Evolutionary conservation across 2,329 filamentous ascomycete species (phyloP).

Genomic region (Escovopsis weberi): DNA sequence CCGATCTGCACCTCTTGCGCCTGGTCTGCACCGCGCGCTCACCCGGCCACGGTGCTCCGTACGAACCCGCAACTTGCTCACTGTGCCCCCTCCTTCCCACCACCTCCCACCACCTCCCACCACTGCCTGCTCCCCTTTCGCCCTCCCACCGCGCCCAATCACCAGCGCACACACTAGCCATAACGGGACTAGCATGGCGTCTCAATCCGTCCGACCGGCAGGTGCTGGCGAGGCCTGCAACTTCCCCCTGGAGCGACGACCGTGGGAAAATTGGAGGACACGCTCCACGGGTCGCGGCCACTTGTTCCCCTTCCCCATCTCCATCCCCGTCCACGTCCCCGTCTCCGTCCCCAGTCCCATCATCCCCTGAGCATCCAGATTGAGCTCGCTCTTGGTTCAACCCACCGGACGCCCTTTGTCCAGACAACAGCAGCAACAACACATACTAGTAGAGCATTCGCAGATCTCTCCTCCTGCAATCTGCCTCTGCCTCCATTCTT

Average conservation of each 20-base stretch:
- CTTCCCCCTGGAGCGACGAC: constrained; percentile 6
- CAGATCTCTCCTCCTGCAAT: constrained; percentile 1
- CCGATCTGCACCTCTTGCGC: no score
- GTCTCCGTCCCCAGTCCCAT: constrained; percentile 1
- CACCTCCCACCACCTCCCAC: constrained; percentile 5
- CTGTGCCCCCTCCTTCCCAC: no score
- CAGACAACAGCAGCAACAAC: constrained; percentile 1
- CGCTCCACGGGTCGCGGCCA: neutral
- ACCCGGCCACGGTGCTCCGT: no score
- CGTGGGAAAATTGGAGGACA: constrained; percentile 17
- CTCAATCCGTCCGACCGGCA: no score
- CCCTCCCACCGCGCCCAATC: no score
- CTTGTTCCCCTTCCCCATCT: no score
- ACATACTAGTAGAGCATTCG: neutral
- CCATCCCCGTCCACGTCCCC: no score
- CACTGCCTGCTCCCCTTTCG: constrained; percentile 2
- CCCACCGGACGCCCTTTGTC: constrained; percentile 1
- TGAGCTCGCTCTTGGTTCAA: constrained; percentile 3
- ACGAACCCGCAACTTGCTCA: no score
- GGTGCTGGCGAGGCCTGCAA: no score
- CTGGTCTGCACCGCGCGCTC: no score
- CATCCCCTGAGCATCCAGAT: constrained; percentile 6
- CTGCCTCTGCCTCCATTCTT: neutral
- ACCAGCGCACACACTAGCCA: no score
- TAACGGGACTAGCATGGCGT: no score